Evolutionary conservation across 2,329 filamentous ascomycete species (phyloP).

Genomic region (Zymoseptoria passerinii): DNA sequence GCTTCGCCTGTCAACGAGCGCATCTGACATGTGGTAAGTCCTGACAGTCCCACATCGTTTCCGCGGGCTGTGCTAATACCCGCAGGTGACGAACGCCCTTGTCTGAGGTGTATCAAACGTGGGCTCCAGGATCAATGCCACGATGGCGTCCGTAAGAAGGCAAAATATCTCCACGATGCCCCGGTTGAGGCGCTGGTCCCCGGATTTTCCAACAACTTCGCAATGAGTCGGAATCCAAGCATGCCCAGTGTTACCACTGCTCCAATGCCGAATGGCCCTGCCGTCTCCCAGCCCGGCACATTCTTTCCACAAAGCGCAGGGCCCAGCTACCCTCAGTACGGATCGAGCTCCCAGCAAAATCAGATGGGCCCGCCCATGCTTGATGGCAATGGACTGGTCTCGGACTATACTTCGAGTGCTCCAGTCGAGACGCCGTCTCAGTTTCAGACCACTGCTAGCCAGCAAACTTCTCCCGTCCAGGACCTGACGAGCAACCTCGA

Average conservation of each 20-base stretch:
- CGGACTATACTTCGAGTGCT: constrained; percentile 55
- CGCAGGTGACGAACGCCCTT: constrained; percentile 87
- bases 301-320: constrained; percentile 38
- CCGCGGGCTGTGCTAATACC: constrained; percentile 6
- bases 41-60: background rate
- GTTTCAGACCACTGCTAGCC: constrained; percentile 51
- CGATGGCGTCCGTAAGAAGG: constrained; percentile 96
- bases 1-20: constrained; percentile 92
- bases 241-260: constrained; percentile 16
- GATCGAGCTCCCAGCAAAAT: constrained; percentile 21
- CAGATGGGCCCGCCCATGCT: constrained; percentile 36
- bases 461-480: constrained; percentile 40
- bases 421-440: constrained; percentile 55
- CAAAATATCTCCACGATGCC: constrained; percentile 96
- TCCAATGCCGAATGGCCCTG: constrained; percentile 10
- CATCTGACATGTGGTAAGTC: constrained; percentile 96
- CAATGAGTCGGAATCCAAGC: constrained; percentile 17
- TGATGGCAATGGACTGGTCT: constrained; percentile 34
- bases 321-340: constrained; percentile 33
- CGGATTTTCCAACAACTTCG: constrained; percentile 66
- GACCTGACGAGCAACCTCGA: constrained; percentile 41
- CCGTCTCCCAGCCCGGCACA: constrained; percentile 28
- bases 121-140: constrained; percentile 85
- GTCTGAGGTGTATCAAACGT: constrained; percentile 87
- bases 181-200: constrained; percentile 81